Evolutionary conservation across 345 rosid genomes (phyloP).

Genomic region (Ceriops zippeliana): DNA sequence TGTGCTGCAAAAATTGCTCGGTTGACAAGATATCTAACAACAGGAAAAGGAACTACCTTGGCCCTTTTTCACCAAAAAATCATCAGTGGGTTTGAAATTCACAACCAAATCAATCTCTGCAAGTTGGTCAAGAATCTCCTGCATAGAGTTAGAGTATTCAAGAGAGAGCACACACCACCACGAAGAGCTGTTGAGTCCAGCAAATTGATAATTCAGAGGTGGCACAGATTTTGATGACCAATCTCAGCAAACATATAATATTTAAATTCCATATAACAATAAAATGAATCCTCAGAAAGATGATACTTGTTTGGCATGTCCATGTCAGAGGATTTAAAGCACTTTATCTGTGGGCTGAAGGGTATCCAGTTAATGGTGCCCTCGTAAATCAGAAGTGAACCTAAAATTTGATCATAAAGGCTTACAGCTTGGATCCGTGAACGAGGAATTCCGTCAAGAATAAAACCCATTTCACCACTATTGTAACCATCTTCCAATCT

Average conservation of each 20-base stretch:
- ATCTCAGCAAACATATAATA: not conserved
- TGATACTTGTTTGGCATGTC: not conserved
- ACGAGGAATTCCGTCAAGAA: constrained; percentile 90
- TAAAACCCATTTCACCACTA: constrained; percentile 84
- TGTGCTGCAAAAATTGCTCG: not conserved
- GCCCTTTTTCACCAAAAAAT: constrained; percentile 7
- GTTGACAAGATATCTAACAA: not conserved
- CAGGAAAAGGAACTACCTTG: constrained; percentile 10
- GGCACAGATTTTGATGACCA: not conserved
- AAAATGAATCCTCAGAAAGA: not conserved
- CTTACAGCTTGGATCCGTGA: constrained; percentile 61
- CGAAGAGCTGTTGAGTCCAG: not conserved
- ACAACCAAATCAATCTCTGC: constrained; percentile 28
- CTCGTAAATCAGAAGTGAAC: too few relatives aligned
- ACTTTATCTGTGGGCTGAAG: not conserved
- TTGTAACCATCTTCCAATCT: constrained; percentile 76
- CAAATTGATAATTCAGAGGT: not conserved
- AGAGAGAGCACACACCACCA: not conserved
- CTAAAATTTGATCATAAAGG: not conserved
- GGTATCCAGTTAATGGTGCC: not conserved
- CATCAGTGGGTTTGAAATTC: constrained; percentile 18
- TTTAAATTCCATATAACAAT: not conserved
- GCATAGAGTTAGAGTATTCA: not conserved
- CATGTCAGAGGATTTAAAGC: not conserved
- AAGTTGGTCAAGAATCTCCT: constrained; percentile 32